Percentiles rank a stretch among this genome's conserved stretches.
phyloP scores from a whole-genome alignment of 164 flowering plant species.

The Magnolia sinica region DNA sequence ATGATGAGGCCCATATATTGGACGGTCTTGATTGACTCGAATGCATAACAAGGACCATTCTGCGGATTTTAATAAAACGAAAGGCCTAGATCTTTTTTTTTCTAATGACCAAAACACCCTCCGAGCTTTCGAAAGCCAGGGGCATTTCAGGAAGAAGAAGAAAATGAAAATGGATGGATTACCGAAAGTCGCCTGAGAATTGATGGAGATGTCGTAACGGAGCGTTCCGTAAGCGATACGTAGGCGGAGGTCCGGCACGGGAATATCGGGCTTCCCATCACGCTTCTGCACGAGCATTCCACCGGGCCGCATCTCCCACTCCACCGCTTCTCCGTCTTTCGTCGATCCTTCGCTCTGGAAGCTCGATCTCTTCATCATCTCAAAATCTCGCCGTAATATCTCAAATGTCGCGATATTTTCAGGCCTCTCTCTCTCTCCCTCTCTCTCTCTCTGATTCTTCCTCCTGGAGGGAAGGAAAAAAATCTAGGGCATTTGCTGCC shows the following conservation, averaged over 20 bases:
- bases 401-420: background rate
- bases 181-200: constrained; percentile 65
- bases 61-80: too few relatives aligned
- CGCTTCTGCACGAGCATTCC: constrained; percentile 76
- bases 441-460: background rate
- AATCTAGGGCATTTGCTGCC: constrained; percentile 22
- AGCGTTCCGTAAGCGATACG: constrained; percentile 45
- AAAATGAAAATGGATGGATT: constrained; percentile 7
- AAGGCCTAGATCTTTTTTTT: background rate
- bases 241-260: constrained; percentile 28
- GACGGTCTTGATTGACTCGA: too few relatives aligned
- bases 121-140: too few relatives aligned
- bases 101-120: too few relatives aligned
- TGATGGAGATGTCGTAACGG: constrained; percentile 47
- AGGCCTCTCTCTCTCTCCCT: background rate
- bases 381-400: background rate
- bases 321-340: constrained; percentile 23
- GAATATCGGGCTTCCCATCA: constrained; percentile 15
- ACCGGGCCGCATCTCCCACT: constrained; percentile 72
- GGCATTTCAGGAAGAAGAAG: background rate
- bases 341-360: constrained; percentile 12
- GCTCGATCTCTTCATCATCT: constrained; percentile 28
- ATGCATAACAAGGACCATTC: too few relatives aligned
- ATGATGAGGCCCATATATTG: too few relatives aligned
- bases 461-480: background rate